Base-by-base conservation (phyloP, 2,329 filamentous ascomycete genomes). In the Fragosphaeria purpurea region DNA sequence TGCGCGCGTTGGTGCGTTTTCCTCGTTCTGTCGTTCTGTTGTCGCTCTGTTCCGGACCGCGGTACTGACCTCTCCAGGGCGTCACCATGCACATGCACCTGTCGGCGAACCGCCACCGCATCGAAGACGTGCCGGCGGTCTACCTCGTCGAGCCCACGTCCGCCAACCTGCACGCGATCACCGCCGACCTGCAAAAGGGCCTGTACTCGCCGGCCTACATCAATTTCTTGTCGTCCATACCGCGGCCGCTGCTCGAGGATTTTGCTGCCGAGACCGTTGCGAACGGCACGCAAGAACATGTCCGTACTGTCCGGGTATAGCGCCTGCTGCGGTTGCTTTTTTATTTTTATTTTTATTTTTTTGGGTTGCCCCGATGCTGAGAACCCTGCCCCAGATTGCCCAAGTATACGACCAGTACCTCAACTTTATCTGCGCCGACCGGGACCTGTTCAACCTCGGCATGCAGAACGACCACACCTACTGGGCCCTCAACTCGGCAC, bases 361-460 rank as follows among this genome's bases (percentile, higher is more conserved):
- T 22, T 22, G 2, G 22, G 22, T 22, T 6, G 9, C 6, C 3
- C 13, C 8, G 34, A 6, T 38, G 40, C 45, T 41, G 46, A 47
- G 41, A 30, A 7, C 4, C 39, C 33, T 5, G 6, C 22, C 9
- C 0, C 82, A 86, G 60, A 90, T 98, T 55, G 83, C 90, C 2
- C 90, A 96, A 62, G 80, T 98, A 6, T 98, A 84, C 60, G 93
- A 98, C 64, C 93, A 98, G 65, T 97, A 97, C 63, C 75, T 98
- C 49, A 97, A 98, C 68, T 98, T 97, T 62, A 86, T 97, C 56
- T 91, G 97, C 41, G 87, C 87, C 37, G 93, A 98, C 65, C 90
- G 91, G 5, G 91, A 97, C 64, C 74, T 98, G 5, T 98, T 98
- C 70, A 95, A 87, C 62, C 72, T 98, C 55, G 90, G 90, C 8